A percentile compares a stretch with the other conserved stretches of the same genome.
phyloP scores from a whole-genome alignment of 345 rosid genomes.

The Citrus sinensis region DVS_A1.0 CM039169.1:3631001-3631500 shows the following conservation, averaged over 20 bases:
- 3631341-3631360: slow-evolving; percentile 70
- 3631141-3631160: slow-evolving; percentile 1
- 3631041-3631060: slow-evolving; percentile 22
- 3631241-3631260: background rate
- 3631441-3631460: background rate
- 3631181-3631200: slow-evolving; percentile 1
- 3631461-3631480: too few relatives aligned
- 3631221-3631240: background rate
- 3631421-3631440: slow-evolving; percentile 92
- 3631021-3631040: slow-evolving; percentile 39
- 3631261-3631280: slow-evolving; percentile 7
- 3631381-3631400: slow-evolving; percentile 76
- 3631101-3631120: slow-evolving; percentile 29
- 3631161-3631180: slow-evolving; percentile 5
- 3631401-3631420: slow-evolving; percentile 77
- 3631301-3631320: slow-evolving; percentile 22
- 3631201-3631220: slow-evolving; percentile 2
- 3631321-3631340: slow-evolving; percentile 67
- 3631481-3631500: background rate
- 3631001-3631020: slow-evolving; percentile 33
- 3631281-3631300: slow-evolving; percentile 2
- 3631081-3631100: slow-evolving; percentile 31
- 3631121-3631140: slow-evolving; percentile 19
- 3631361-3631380: slow-evolving; percentile 92
- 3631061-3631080: slow-evolving; percentile 45